Evolutionary conservation across 108 stramenopile species (phyloP).

Genomic region (Nannochloropsis gaditana): DNA sequence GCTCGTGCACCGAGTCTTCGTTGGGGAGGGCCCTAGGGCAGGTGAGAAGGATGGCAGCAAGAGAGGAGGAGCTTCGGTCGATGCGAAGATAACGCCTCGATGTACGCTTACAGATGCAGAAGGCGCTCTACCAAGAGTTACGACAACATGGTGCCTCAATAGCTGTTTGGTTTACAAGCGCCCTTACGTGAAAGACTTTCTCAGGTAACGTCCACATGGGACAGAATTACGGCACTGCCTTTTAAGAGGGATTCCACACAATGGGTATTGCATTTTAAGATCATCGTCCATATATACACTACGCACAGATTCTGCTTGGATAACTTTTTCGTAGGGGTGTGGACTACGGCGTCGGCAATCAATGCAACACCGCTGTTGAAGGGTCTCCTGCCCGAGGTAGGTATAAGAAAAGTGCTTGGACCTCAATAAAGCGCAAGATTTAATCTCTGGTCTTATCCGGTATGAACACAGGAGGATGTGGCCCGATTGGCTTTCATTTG

Average conservation of each 20-base stretch:
- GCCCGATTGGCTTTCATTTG: neutral
- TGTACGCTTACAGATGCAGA: neutral
- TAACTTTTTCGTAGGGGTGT: slow-evolving; percentile 9
- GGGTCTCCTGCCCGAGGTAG: neutral
- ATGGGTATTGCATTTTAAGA: too few relatives aligned
- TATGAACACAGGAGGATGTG: neutral
- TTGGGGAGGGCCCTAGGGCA: slow-evolving; percentile 6
- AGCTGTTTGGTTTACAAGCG: neutral
- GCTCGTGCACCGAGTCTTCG: neutral
- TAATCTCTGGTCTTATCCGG: neutral
- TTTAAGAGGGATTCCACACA: too few relatives aligned
- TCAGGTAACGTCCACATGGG: neutral
- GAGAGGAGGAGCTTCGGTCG: neutral
- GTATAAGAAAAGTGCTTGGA: neutral
- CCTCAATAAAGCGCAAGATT: neutral
- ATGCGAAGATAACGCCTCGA: neutral
- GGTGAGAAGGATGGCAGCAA: neutral
- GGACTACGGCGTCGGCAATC: neutral
- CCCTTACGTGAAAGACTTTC: neutral
- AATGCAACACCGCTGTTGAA: neutral
- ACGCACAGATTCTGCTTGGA: neutral
- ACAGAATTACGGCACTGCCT: too few relatives aligned
- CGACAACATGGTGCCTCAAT: neutral
- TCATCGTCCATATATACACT: too few relatives aligned
- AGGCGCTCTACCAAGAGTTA: neutral